phyloP scores from a whole-genome alignment of 208 protist genomes.

The Leptomonas pyrrhocoris region DNA sequence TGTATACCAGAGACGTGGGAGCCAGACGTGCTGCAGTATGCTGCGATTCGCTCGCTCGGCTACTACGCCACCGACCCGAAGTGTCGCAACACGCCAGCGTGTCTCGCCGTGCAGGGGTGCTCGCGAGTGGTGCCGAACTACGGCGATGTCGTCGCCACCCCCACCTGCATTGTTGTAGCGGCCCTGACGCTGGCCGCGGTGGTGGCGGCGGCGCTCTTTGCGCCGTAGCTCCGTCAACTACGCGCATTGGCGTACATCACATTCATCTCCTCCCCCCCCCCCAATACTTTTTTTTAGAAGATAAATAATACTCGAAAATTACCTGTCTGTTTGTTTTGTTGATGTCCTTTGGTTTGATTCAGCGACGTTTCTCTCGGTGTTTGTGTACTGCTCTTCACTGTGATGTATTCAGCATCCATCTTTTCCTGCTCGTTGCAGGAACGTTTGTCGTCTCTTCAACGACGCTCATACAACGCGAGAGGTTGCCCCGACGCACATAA shows the following conservation, averaged over 20 bases:
- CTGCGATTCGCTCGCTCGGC: slow-evolving; percentile 15
- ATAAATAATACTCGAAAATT: too few species aligned
- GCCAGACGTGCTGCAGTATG: slow-evolving; percentile 8
- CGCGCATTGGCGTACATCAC: neutral
- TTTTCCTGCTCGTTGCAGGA: too few species aligned
- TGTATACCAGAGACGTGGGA: slow-evolving; percentile 19
- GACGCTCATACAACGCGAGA: too few species aligned
- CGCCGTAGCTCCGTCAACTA: neutral
- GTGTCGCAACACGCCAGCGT: slow-evolving; percentile 10
- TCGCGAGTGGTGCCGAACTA: slow-evolving; percentile 8
- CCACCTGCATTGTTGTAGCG: neutral
- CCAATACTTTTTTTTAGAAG: too few species aligned
- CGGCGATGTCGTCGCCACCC: slow-evolving; percentile 1
- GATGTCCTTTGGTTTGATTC: too few species aligned
- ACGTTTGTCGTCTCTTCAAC: too few species aligned
- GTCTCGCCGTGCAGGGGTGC: slow-evolving; percentile 10
- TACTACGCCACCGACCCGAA: neutral
- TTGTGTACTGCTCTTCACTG: too few species aligned
- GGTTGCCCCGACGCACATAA: too few species aligned
- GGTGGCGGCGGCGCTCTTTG: neutral
- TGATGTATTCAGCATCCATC: too few species aligned
- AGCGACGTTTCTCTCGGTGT: too few species aligned
- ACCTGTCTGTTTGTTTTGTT: too few species aligned
- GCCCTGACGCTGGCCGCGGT: neutral
- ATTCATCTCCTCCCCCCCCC: too few species aligned